These are phyloP conservation scores for Hypomyces perniciosus DNA, from an alignment of 2,329 filamentous ascomycete species.

Conservation along the genomic window DNA sequence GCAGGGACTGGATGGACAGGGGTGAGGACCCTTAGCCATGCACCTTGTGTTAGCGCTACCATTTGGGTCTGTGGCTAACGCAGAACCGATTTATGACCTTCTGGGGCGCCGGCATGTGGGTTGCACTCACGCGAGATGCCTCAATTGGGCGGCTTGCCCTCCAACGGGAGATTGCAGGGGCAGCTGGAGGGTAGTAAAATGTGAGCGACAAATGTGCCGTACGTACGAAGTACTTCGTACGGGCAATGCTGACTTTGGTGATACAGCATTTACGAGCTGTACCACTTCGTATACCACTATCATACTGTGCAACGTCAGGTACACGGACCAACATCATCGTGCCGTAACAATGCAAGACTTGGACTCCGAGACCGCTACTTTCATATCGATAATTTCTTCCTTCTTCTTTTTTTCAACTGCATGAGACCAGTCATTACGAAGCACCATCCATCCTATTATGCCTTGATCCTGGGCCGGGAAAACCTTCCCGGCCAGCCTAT, in stretches of 20 bases:
- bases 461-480: no score
- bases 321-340: no score
- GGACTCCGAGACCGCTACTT: no score
- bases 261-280: background rate
- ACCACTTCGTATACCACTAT: no score
- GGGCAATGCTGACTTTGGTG: background rate
- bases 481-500: no score
- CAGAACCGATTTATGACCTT: conserved; percentile 4
- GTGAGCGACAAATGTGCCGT: conserved; percentile 4
- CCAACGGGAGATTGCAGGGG: background rate
- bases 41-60: conserved; percentile 7
- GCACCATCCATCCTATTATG: no score
- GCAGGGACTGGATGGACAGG: background rate
- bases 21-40: background rate
- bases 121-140: background rate
- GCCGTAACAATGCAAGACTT: no score
- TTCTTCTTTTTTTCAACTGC: no score
- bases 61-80: background rate
- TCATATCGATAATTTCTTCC: no score
- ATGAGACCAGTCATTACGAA: no score
- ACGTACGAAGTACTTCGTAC: background rate
- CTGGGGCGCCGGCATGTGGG: background rate
- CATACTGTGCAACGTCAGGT: no score
- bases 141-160: background rate
- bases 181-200: conserved; percentile 2